phyloP scores from a whole-genome alignment of 208 protist species.

The Angomonas ambiguus region DNA sequence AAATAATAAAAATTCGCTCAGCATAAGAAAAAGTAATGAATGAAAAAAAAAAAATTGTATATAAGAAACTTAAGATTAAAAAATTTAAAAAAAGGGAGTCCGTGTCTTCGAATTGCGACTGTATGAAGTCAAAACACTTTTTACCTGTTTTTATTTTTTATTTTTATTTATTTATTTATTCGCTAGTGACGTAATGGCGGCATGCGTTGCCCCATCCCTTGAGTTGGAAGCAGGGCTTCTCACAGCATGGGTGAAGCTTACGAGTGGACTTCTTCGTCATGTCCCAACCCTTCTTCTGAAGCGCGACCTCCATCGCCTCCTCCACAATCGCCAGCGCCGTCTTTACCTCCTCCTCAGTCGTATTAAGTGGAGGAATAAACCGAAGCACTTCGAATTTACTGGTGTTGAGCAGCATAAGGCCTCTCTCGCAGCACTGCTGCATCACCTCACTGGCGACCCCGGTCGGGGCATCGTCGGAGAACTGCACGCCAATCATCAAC shows the following conservation, averaged over 20 bases:
- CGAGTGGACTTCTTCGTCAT: background rate
- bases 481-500: background rate
- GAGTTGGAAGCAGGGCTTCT: background rate
- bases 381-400: slow-evolving; percentile 5
- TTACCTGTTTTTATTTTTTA: background rate
- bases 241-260: background rate
- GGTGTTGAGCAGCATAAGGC: background rate
- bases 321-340: background rate
- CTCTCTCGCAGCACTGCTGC: background rate
- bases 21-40: too few species aligned
- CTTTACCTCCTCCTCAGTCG: background rate
- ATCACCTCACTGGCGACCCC: background rate
- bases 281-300: background rate
- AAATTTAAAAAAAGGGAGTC: too few species aligned
- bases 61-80: too few species aligned
- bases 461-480: background rate
- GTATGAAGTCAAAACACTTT: too few species aligned
- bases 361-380: background rate
- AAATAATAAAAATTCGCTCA: too few species aligned
- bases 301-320: background rate
- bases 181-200: background rate
- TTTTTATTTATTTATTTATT: slow-evolving; percentile 7
- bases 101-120: too few species aligned
- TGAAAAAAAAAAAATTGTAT: background rate
- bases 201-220: slow-evolving; percentile 3